Conservation (phyloP, 306 rosid genomes). For the Castanospermum australe region DNA sequence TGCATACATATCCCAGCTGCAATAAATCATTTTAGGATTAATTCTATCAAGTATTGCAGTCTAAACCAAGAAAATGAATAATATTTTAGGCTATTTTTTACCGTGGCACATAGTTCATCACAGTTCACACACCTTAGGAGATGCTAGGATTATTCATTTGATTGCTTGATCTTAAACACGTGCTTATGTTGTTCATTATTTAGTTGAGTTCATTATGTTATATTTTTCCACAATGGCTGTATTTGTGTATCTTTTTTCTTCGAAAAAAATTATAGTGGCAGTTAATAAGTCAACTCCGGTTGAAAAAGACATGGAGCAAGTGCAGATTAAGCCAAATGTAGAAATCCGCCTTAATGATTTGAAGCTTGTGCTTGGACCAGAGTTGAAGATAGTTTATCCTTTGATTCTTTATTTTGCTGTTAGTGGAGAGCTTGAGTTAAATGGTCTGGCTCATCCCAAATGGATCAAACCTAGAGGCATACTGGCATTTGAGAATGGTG, state of each 20-base stretch:
- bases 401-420: constrained; percentile 78
- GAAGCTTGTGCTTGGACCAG: constrained; percentile 91
- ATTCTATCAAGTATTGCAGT: background rate
- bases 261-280: constrained; percentile 27
- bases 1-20: background rate
- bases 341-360: constrained; percentile 76
- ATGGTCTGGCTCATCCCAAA: constrained; percentile 82
- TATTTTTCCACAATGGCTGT: constrained; percentile 2
- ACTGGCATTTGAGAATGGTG: constrained; percentile 84
- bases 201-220: background rate
- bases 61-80: background rate
- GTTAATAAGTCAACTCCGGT: constrained; percentile 51
- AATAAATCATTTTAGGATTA: background rate
- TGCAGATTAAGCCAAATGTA: constrained; percentile 56
- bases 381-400: constrained; percentile 87
- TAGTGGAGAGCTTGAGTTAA: constrained; percentile 89
- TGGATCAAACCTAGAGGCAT: constrained; percentile 76
- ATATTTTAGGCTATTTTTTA: background rate
- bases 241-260: constrained; percentile 1
- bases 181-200: background rate
- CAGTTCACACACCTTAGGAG: background rate
- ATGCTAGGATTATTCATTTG: background rate
- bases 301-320: constrained; percentile 60
- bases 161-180: background rate
- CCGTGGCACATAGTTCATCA: background rate